Percentiles rank a stretch among this genome's conserved stretches.
Evolutionary conservation across 192 early-diverging fungal genomes (phyloP).

Genomic region (Linnemannia exigua): DNA sequence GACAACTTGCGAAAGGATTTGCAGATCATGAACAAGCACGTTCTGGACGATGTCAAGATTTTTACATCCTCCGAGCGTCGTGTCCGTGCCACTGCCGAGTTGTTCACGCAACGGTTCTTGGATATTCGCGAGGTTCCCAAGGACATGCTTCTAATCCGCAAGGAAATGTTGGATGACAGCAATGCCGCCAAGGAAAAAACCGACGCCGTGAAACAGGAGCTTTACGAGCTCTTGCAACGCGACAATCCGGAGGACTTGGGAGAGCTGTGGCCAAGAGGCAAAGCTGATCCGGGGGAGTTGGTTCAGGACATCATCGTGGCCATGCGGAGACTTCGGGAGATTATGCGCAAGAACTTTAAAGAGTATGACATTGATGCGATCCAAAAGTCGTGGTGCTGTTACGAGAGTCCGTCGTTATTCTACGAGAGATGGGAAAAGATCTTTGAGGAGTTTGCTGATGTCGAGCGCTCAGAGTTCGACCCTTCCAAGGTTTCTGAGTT

Average conservation of each 20-base stretch:
- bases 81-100: slow-evolving; percentile 87
- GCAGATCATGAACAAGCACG: slow-evolving; percentile 86
- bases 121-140: slow-evolving; percentile 69
- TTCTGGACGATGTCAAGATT: slow-evolving; percentile 90
- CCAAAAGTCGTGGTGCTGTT: slow-evolving; percentile 92
- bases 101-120: slow-evolving; percentile 78
- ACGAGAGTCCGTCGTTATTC: slow-evolving; percentile 87
- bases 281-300: slow-evolving; percentile 59
- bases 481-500: slow-evolving; percentile 93
- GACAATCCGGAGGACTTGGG: slow-evolving; percentile 47
- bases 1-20: slow-evolving; percentile 95
- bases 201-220: slow-evolving; percentile 85
- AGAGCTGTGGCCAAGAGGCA: slow-evolving; percentile 56
- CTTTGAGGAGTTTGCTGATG: slow-evolving; percentile 85
- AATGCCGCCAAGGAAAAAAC: slow-evolving; percentile 96
- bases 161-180: slow-evolving; percentile 96
- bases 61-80: slow-evolving; percentile 90
- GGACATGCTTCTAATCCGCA: slow-evolving; percentile 77
- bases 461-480: slow-evolving; percentile 69
- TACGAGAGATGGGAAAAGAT: slow-evolving; percentile 98
- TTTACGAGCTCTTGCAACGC: slow-evolving; percentile 63
- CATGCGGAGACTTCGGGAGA: slow-evolving; percentile 73
- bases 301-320: slow-evolving; percentile 79
- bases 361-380: slow-evolving; percentile 68
- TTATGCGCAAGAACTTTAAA: slow-evolving; percentile 87